Base-by-base conservation (phyloP, 768 basidiomycete genomes). In the Mrakia hoshinonis region DNA sequence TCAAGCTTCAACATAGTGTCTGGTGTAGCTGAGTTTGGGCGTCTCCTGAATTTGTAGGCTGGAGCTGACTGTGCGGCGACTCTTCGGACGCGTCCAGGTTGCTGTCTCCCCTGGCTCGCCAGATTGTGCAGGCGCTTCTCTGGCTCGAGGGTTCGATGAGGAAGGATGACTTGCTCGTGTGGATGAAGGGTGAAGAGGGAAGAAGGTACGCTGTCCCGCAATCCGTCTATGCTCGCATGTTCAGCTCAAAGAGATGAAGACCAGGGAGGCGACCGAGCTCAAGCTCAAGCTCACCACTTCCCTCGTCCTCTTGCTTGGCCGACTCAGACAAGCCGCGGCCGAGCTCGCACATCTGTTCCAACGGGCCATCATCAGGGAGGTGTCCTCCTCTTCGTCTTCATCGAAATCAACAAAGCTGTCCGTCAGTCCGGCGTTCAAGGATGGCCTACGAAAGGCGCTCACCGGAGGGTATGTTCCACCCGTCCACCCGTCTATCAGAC, bases 401-500 rank as follows among this genome's bases (percentile, higher is more conserved):
- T 82, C 83, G 2, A 83, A 83, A 46, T 80, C 92, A 48, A 87
- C 91, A 76, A 89, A 95, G 69, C 76, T 90, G 48, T 83, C 86
- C 3, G 81, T 95, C 75, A 91, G 88, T 78, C 73, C 84, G 2
- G 87, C 86, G 9, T 91, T 93, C 83, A 90, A 90, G 77, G 82
- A 86, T 1, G 87, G 87, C 75, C 82, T 96, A 73, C 83, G 92
- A 73, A 87, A 89, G 74, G 92, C 93, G 29, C 82, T 95, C 46
- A 91, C 89, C 3, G 92, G 91, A 77, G 91, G 92, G 92, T 91
- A 79, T n/a, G n/a, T n/a, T n/a, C n/a, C n/a, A n/a, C n/a, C n/a
- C 79, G 83, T 79, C 36, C 61, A 24, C 22, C 9, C 7, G 31
- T 61, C 74, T 55, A n/a, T 55, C 18, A 13, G n/a, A n/a, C n/a